Evolutionary conservation across 441 rosid species (phyloP).

Genomic region (Populus hybrid): DNA sequence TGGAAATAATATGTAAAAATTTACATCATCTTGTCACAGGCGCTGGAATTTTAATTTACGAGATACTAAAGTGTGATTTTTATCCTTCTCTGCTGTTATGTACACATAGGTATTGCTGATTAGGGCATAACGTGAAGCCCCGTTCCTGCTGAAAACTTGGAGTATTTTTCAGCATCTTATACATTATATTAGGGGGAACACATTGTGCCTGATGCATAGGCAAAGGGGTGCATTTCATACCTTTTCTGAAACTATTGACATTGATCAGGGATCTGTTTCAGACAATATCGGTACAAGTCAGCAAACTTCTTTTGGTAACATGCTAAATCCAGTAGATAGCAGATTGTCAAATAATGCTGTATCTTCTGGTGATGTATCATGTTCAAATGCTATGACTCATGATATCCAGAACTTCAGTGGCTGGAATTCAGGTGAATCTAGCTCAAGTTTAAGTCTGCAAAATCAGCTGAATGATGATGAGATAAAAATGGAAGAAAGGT

Average conservation of each 20-base stretch:
- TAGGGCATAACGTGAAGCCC: slow-evolving; percentile 15
- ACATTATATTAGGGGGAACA: slow-evolving; percentile 24
- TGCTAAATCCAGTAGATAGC: slow-evolving; percentile 44
- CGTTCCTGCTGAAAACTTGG: slow-evolving; percentile 12
- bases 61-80: not conserved
- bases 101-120: not conserved
- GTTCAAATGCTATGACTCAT: slow-evolving; percentile 35
- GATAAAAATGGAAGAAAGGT: slow-evolving; percentile 47
- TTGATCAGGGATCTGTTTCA: slow-evolving; percentile 47
- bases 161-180: slow-evolving; percentile 14
- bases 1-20: not conserved
- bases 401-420: slow-evolving; percentile 40
- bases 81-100: not conserved
- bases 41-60: not conserved
- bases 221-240: slow-evolving; percentile 44
- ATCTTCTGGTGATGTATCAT: slow-evolving; percentile 41
- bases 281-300: slow-evolving; percentile 32
- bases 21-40: not conserved
- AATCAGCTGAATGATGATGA: slow-evolving; percentile 42
- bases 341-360: slow-evolving; percentile 37
- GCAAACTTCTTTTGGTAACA: slow-evolving; percentile 39
- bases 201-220: slow-evolving; percentile 58
- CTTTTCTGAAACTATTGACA: slow-evolving; percentile 45
- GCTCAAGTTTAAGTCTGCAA: slow-evolving; percentile 45
- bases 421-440: slow-evolving; percentile 68